Evolutionary conservation across 805 yeast genomes (phyloP), one percentile per base, ranked within the genome.

Genomic region (Candida hungchunana): DNA sequence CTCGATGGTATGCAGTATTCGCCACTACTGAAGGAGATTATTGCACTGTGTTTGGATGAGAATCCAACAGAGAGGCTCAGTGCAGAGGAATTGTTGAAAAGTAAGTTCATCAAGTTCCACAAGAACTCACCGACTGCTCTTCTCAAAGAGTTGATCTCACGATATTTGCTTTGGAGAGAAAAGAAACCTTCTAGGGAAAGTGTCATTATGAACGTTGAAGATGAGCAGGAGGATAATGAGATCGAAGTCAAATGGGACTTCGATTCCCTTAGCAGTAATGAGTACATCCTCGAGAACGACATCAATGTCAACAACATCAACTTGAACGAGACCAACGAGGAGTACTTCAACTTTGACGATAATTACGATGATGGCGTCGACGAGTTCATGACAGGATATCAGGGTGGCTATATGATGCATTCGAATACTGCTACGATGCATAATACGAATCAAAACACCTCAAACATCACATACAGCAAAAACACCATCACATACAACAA

Each of bases 1-100:
- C 65, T 93, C 38, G 98, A 93, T 56, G 97, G 97, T 7, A 66
- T 89, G 34, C 85, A 80, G 41, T 87, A 85, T 56, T 75, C 95
- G 1, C 57, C 83, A 0, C 59, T 71, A 2, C 64, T 93, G 37
- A 93, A 89, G 50, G 97, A 93, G 56, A 76, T 87, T 38, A 79
- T 94, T 34, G 96, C 98, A 0, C 63, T 82, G 31, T 90, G 97
- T 62, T 67, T 93, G 28, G 97, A 94, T 57, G 98, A 94, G 59
- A 85, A 83, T 40, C 95, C 97, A 0, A 81, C 77, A 12, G 94
- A 85, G 52, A 69, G 99, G 48, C 83, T 90, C 0, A 66, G 75
- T 29, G 97, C 97, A 2, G 96, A 87, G 31, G 96, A 84, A 27
- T 63, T 93, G 30, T 60, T 77, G 39, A 85, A 81, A 52, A 73